Conservation (phyloP, 1,284 basidiomycete species). For the Agroathelia rolfsii region DNA sequence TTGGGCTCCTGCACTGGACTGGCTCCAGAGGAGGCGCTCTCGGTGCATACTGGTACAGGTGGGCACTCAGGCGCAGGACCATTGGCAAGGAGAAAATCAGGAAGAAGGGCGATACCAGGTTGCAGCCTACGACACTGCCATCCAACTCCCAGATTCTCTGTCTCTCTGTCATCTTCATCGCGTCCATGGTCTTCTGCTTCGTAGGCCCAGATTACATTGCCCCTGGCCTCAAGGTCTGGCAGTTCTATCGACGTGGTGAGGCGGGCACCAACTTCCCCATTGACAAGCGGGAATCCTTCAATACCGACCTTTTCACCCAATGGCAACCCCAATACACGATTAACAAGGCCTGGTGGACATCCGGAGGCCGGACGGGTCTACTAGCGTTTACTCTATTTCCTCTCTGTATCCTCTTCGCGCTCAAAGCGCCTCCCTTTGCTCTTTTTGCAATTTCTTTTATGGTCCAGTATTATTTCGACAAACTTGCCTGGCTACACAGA, state of each 20-base stretch:
- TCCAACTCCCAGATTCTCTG: slow-evolving; percentile 53
- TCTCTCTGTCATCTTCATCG: slow-evolving; percentile 30
- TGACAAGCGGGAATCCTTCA: slow-evolving; percentile 13
- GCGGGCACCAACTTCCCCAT: slow-evolving; percentile 13
- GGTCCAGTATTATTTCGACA: slow-evolving; percentile 69
- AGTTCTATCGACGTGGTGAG: slow-evolving; percentile 18
- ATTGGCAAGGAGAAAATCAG: slow-evolving; percentile 29
- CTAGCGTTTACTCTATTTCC: slow-evolving; percentile 76
- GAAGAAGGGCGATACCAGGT: slow-evolving; percentile 24
- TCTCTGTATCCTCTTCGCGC: slow-evolving; percentile 65
- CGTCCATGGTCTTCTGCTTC: slow-evolving; percentile 38
- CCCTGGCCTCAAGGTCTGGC: slow-evolving; percentile 40
- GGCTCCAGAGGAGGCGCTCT: slow-evolving; percentile 31
- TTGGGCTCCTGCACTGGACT: slow-evolving; percentile 30
- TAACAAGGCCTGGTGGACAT: slow-evolving; percentile 70
- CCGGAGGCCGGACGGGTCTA: slow-evolving; percentile 63
- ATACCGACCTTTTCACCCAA: slow-evolving; percentile 20
- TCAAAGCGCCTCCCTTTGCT: slow-evolving; percentile 79
- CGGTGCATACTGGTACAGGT: slow-evolving; percentile 43
- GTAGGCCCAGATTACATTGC: slow-evolving; percentile 71
- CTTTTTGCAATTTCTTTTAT: slow-evolving; percentile 65
- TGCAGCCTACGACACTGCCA: slow-evolving; percentile 42
- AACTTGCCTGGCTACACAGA: slow-evolving; percentile 63
- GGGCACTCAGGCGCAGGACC: slow-evolving; percentile 44
- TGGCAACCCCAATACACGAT: slow-evolving; percentile 52